Evolutionary conservation across 768 basidiomycete genomes (phyloP).

Genomic region (Clitopilus passeckerianus): DNA sequence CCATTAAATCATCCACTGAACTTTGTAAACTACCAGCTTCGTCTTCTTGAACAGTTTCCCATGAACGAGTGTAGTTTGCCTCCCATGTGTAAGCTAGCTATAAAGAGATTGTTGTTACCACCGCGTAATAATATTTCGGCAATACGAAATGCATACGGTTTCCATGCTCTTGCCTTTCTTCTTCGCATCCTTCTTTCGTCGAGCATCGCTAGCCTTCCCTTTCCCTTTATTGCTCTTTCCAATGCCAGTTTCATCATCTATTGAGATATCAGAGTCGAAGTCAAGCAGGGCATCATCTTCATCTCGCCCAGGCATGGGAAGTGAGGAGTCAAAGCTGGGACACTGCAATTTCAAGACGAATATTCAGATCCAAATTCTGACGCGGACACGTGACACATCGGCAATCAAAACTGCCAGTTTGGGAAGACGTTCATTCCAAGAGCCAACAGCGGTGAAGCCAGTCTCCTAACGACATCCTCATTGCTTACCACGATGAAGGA

Average conservation of each 20-base stretch:
- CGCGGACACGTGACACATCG: background rate
- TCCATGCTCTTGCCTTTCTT: conserved; percentile 57
- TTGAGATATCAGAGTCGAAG: conserved; percentile 70
- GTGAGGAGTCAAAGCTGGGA: too few relatives aligned
- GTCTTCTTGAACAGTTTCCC: conserved; percentile 98
- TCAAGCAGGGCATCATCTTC: conserved; percentile 50
- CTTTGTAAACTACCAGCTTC: conserved; percentile 87
- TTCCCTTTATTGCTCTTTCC: conserved; percentile 36
- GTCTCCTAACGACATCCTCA: background rate
- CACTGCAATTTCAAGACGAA: too few relatives aligned
- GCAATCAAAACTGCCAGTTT: background rate
- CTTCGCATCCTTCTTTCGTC: conserved; percentile 14
- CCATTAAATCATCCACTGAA: conserved; percentile 86
- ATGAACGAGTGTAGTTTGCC: conserved; percentile 87
- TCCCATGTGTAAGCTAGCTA: conserved; percentile 95
- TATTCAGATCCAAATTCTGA: background rate
- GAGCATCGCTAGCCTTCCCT: conserved; percentile 30
- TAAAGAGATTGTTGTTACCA: background rate
- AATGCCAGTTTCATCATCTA: conserved; percentile 45
- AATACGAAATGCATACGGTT: conserved; percentile 19
- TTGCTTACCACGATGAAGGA: background rate
- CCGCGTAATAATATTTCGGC: conserved; percentile 1
- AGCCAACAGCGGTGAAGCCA: background rate
- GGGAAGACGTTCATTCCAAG: background rate
- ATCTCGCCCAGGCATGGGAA: conserved; percentile 27